Evolutionary conservation across 139 green algal genomes (phyloP), one percentile per base, ranked within the genome.

Genomic region (Ostreobium quekettii): DNA sequence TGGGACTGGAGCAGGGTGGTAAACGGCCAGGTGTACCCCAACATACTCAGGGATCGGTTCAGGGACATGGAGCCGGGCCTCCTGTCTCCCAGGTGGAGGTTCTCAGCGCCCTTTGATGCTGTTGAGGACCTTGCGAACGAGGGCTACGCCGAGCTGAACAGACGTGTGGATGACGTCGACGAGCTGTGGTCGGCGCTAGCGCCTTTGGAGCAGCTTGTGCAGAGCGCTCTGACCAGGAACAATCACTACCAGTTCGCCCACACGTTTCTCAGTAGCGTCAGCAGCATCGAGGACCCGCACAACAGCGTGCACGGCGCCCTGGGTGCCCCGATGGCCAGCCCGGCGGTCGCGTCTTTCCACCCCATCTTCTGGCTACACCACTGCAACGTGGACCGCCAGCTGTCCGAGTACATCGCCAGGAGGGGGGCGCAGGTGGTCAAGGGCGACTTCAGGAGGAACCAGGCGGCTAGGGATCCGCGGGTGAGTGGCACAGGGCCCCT

Each of bases 351-450:
- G 3, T 58, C 72, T 4, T 74, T 74, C 49, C 62, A 77, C 60
- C 75, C 75, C 29, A 60, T 80, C 30, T 77, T 80, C 57, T 80
- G 70, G 68, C 29, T 80, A 61, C 71, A 77, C 53, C 71, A 68
- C 38, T 36, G 36, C 61, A 56, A 68, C 4, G 19, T 68, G 3
- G 4, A 68, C 24, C 61, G 61, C n/a, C n/a, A n/a, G n/a, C n/a
- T n/a, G n/a, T n/a, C n/a, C 22, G 8, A 7, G 60, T 57, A 8
- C 26, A 22, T 4, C 26, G 3, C 26, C 8, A 4, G 22, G 32
- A 49, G 60, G 7, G 15, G 42, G 19, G 11, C 15, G 42, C 42
- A 53, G 42, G 19, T 53, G 42, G 42, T 11, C 15, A 11, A 53
- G 42, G 42, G 19, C 15, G 11, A 26, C 42, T 19, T 19, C 42